Conservation (phyloP, 2,329 filamentous ascomycete genomes). For the Diaporthe sp. region DNA sequence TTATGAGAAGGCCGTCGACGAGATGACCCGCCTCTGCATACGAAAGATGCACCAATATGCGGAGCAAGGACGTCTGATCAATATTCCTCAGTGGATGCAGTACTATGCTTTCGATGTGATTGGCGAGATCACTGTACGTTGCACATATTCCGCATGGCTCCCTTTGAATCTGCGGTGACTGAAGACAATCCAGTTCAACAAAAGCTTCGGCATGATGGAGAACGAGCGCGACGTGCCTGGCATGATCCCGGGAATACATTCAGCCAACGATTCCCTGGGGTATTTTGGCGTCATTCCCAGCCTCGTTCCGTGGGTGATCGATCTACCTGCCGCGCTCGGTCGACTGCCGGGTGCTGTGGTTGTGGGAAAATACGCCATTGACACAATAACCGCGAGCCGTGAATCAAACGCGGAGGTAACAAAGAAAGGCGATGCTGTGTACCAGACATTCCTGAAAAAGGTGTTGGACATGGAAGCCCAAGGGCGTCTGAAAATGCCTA, state of each 20-base stretch:
- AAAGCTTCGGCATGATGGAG: slow-evolving; percentile 6
- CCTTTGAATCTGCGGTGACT: not conserved
- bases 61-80: not conserved
- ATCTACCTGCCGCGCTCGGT: not conserved
- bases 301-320: not conserved
- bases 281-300: not conserved
- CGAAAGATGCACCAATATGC: not conserved
- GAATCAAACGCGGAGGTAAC: not conserved
- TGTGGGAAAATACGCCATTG: not conserved
- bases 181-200: not conserved
- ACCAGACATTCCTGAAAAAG: slow-evolving; percentile 3
- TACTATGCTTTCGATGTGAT: slow-evolving; percentile 5
- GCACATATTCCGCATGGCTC: no score
- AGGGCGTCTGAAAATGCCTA: not conserved
- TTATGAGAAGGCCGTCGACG: not conserved
- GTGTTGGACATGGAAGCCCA: not conserved
- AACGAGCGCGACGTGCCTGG: not conserved
- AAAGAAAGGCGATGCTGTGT: not conserved
- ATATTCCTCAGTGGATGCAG: not conserved
- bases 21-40: not conserved
- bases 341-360: not conserved
- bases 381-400: not conserved
- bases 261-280: not conserved
- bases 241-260: not conserved
- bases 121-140: not conserved